phyloP scores from a whole-genome alignment of 2,329 filamentous ascomycete genomes.

The Aspergillus flavus region DNA sequence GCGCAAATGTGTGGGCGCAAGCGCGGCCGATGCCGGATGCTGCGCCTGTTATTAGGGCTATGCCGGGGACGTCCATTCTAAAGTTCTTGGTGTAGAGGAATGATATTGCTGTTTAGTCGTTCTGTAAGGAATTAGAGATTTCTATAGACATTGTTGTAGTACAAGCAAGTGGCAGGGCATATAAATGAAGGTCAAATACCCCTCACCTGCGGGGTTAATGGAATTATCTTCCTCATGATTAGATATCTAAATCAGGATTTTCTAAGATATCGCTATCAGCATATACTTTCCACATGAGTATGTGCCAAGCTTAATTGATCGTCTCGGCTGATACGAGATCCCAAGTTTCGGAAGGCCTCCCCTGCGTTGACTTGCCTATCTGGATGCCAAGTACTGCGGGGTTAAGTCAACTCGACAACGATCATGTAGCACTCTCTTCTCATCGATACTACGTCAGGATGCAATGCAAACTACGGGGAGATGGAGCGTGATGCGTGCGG shows the following conservation, averaged over 20 bases:
- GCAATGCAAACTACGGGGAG: too few relatives aligned
- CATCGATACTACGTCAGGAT: too few relatives aligned
- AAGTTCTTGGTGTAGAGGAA: too few relatives aligned
- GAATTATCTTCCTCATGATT: background rate
- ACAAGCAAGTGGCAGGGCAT: too few relatives aligned
- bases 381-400: background rate
- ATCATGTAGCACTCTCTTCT: too few relatives aligned
- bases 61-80: background rate
- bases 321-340: background rate
- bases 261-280: background rate
- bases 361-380: background rate
- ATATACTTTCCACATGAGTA: background rate
- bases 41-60: slow-evolving; percentile 14
- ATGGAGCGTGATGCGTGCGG: background rate
- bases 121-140: too few relatives aligned
- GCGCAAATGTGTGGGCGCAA: slow-evolving; percentile 12
- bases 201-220: background rate
- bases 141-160: background rate
- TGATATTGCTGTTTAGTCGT: too few relatives aligned
- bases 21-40: slow-evolving; percentile 15
- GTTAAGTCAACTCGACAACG: background rate
- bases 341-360: background rate
- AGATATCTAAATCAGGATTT: background rate
- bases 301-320: background rate
- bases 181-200: background rate